A percentile compares a stretch with the other conserved stretches of the same genome.
These are phyloP conservation scores for Hemisphaericaspora subhashii DNA, from an alignment of 1,139 yeast species.

Conservation along the genomic window DNA sequence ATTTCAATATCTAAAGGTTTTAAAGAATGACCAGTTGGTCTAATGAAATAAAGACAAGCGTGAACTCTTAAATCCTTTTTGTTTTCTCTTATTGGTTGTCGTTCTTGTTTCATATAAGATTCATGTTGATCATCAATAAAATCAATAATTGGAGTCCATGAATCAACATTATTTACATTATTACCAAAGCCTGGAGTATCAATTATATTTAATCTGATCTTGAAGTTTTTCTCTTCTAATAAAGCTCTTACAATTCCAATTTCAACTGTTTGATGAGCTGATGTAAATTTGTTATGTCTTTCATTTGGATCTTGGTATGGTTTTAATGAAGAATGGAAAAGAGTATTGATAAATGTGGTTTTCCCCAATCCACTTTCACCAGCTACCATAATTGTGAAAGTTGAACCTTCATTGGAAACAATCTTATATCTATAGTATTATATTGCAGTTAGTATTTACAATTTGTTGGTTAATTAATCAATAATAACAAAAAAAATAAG, in stretches of 20 bases:
- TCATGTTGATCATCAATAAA: slow-evolving; percentile 97
- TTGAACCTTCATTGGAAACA: slow-evolving; percentile 84
- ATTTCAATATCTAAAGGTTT: slow-evolving; percentile 93
- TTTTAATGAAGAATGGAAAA: slow-evolving; percentile 74
- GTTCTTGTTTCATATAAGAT: slow-evolving; percentile 91
- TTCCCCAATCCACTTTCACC: slow-evolving; percentile 96
- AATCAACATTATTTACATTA: slow-evolving; percentile 86
- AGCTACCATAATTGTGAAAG: slow-evolving; percentile 90
- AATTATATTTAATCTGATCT: slow-evolving; percentile 78
- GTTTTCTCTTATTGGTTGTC: slow-evolving; percentile 76
- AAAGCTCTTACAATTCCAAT: slow-evolving; percentile 88
- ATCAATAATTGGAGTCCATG: slow-evolving; percentile 93
- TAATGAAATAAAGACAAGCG: slow-evolving; percentile 90
- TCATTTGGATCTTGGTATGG: slow-evolving; percentile 61
- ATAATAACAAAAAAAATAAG: no score
- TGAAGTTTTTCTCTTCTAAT: slow-evolving; percentile 89
- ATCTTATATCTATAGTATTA: slow-evolving; percentile 85
- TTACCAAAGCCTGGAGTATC: slow-evolving; percentile 99
- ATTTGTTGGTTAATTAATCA: no score
- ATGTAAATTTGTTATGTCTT: slow-evolving; percentile 66
- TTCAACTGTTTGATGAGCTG: slow-evolving; percentile 81
- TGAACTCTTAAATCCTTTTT: slow-evolving; percentile 89
- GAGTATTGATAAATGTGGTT: slow-evolving; percentile 90
- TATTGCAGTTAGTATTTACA: no score
- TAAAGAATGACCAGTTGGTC: slow-evolving; percentile 94